phyloP scores from a whole-genome alignment of 345 rosid genomes.

The Populus ilicifolia region DNA sequence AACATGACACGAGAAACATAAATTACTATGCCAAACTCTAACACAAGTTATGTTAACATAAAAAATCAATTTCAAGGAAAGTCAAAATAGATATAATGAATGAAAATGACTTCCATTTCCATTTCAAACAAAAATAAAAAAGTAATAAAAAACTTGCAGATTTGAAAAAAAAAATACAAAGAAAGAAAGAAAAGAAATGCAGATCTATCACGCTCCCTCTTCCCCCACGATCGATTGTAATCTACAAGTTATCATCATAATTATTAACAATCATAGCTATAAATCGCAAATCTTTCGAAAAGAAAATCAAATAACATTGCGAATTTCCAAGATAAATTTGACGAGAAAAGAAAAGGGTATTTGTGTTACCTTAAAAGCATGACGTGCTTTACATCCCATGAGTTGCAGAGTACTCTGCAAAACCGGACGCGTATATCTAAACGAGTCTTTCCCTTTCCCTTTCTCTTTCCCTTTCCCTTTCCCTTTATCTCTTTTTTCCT shows the following conservation, averaged over 20 bases:
- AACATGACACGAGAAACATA: background rate
- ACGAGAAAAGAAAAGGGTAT: background rate
- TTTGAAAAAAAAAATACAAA: too few species aligned
- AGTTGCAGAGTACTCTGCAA: conserved; percentile 91
- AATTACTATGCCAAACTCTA: background rate
- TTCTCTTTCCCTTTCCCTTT: conserved; percentile 12
- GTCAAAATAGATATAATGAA: background rate
- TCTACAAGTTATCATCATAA: background rate
- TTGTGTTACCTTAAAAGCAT: conserved; percentile 84
- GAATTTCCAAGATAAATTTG: background rate
- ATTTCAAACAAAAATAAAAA: background rate
- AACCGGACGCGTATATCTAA: conserved; percentile 81
- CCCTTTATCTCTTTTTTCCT: conserved; percentile 28
- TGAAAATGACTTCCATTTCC: background rate
- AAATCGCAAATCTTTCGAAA: background rate
- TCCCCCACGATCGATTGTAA: background rate
- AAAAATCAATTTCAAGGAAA: background rate
- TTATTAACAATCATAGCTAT: too few species aligned
- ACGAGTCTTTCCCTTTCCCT: conserved; percentile 48
- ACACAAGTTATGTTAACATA: too few species aligned
- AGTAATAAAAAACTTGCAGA: too few species aligned
- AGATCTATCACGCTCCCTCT: background rate
- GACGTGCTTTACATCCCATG: conserved; percentile 97
- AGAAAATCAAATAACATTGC: background rate
- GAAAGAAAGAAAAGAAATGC: background rate